Evolutionary conservation across 805 yeast genomes (phyloP), one percentile per base, ranked within the genome.

Genomic region (Zygoascus bituminiphila): DNA sequence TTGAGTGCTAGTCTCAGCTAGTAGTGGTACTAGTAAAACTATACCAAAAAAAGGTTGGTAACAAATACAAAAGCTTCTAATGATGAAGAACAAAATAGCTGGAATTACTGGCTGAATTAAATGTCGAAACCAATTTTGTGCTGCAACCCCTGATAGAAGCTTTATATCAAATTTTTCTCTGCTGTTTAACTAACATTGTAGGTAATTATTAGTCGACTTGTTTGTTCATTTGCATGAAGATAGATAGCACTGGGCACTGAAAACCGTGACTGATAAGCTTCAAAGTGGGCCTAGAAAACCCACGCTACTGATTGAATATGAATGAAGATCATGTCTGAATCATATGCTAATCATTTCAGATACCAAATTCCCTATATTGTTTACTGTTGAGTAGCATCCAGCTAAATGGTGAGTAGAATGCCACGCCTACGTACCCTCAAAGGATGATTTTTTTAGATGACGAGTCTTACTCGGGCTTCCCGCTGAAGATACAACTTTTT

Each of bases 241-340:
- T 70, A 67, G 76, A 81, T 76, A 77, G 96, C 97, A 89, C 97
- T 89, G 97, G 97, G 97, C 97, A 88, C 97, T 82, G 97, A 85
- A 69, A 63, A 55, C 58, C 60, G 81, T 88, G 96, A 88, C 95
- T 86, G 96, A 88, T 88, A 84, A 71, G 76, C 95, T 94, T 86
- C 71, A 45, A 67, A 45, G 81, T 81, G 89, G 95, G 95, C 96
- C 87, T 93, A 83, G 93, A 94, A 89, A 89, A 84, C 96, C 94
- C 86, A 77, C 80, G 79, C 71, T 66, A 86, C 96, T 77, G 96
- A 88, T 78, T 25, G 20, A 25, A n/a, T 42, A 19, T 22, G 20
- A 20, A 29, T 29, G 33, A 29, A 12, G 15, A 12, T 4, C n/a
- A 12, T 12, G 10, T 29, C 9, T 29, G 10, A 15, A 6, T 12